Evolutionary conservation across 805 yeast genomes (phyloP).

Genomic region (Barnettozyma vustinii): DNA sequence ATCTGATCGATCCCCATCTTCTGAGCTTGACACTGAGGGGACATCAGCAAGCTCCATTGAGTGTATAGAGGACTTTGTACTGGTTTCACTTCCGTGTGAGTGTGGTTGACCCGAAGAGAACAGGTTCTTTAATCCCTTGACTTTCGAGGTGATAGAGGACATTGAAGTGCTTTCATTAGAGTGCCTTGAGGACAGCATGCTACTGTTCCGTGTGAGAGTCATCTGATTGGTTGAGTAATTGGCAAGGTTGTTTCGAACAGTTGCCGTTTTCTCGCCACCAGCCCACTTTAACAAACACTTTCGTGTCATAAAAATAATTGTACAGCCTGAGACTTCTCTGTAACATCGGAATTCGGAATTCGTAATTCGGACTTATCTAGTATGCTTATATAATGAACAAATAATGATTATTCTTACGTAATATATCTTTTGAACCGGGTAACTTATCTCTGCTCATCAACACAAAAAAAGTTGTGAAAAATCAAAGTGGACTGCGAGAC

Average conservation of each 20-base stretch:
- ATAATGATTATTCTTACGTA: too few relatives aligned
- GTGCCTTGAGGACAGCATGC: not conserved
- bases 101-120: not conserved
- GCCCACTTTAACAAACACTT: not conserved
- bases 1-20: constrained; percentile 12
- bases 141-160: constrained; percentile 3
- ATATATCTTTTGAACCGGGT: not conserved
- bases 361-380: too few relatives aligned
- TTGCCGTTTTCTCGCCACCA: not conserved
- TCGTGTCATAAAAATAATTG: not conserved
- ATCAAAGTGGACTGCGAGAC: not conserved
- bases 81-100: not conserved
- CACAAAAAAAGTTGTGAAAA: constrained; percentile 1
- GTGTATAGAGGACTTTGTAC: not conserved
- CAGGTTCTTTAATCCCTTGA: not conserved
- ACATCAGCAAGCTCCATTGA: not conserved
- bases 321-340: too few relatives aligned
- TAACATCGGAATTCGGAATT: not conserved
- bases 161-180: not conserved
- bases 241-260: not conserved
- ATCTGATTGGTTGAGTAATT: not conserved
- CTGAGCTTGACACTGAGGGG: constrained; percentile 9
- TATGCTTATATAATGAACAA: too few relatives aligned
- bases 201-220: not conserved
- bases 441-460: not conserved